phyloP scores from a whole-genome alignment of 345 rosid species.

The Anacardium occidentale region DNA sequence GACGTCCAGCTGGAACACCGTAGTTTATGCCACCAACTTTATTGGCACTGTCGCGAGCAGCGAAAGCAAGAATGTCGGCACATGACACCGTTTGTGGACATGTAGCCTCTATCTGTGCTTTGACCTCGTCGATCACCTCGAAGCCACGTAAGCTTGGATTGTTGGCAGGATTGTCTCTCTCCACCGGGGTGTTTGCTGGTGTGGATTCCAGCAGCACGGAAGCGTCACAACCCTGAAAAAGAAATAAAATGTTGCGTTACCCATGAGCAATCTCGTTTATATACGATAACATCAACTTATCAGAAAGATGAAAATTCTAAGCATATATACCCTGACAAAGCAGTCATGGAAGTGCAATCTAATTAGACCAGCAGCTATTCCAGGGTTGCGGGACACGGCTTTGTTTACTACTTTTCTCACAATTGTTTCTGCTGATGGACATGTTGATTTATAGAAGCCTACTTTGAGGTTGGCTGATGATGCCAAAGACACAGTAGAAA shows the following conservation, averaged over 20 bases:
- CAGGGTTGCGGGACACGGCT: constrained; percentile 25
- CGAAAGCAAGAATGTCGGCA: constrained; percentile 52
- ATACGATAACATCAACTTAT: no score
- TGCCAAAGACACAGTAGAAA: constrained; percentile 15
- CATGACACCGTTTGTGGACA: constrained; percentile 52
- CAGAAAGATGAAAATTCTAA: neutral
- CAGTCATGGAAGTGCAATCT: constrained; percentile 43
- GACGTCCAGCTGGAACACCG: constrained; percentile 38
- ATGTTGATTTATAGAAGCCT: constrained; percentile 26
- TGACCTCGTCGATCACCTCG: constrained; percentile 48
- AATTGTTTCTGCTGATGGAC: constrained; percentile 26
- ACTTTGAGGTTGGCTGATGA: constrained; percentile 20
- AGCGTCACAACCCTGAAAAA: constrained; percentile 50
- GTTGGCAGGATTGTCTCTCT: constrained; percentile 41
- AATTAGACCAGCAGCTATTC: constrained; percentile 35
- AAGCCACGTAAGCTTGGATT: constrained; percentile 45
- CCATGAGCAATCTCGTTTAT: neutral
- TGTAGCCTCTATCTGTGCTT: constrained; percentile 34
- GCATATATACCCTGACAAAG: constrained; percentile 35
- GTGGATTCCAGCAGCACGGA: constrained; percentile 40
- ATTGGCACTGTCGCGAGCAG: constrained; percentile 47
- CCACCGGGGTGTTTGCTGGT: constrained; percentile 26
- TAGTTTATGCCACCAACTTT: constrained; percentile 37
- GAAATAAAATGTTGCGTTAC: neutral
- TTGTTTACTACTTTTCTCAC: constrained; percentile 25